Evolutionary conservation across 805 yeast species (phyloP).

Genomic region (Sporopachydermia quercuum): DNA sequence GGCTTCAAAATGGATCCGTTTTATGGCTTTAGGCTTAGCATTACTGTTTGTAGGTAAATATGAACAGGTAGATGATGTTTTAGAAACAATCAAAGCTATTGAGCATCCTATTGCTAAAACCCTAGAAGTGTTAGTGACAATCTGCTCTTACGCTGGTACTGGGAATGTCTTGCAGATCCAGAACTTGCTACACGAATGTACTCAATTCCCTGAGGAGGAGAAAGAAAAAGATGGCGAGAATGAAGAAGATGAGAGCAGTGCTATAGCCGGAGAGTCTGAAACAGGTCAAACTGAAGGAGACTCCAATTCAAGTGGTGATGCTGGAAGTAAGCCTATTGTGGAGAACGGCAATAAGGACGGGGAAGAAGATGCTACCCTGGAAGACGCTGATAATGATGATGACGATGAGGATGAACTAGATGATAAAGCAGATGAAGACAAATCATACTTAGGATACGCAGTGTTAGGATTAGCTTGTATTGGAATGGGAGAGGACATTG

Average conservation of each 20-base stretch:
- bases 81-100: conserved; percentile 87
- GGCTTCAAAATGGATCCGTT: conserved; percentile 74
- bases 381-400: conserved; percentile 8
- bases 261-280: conserved; percentile 10
- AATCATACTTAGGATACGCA: conserved; percentile 67
- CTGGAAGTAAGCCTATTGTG: conserved; percentile 17
- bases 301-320: conserved; percentile 17
- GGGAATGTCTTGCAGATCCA: conserved; percentile 95
- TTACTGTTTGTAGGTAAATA: conserved; percentile 85
- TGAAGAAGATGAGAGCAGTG: conserved; percentile 20
- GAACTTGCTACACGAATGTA: conserved; percentile 75
- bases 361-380: conserved; percentile 12
- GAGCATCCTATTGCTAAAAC: conserved; percentile 89
- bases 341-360: conserved; percentile 10
- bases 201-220: conserved; percentile 44
- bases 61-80: conserved; percentile 85
- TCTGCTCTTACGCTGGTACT: conserved; percentile 94
- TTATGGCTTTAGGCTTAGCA: conserved; percentile 86
- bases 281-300: conserved; percentile 12
- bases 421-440: conserved; percentile 30
- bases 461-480: conserved; percentile 89
- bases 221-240: conserved; percentile 32
- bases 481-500: conserved; percentile 96
- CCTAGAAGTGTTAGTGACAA: conserved; percentile 75
- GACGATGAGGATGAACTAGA: conserved; percentile 19